Evolutionary conservation across 805 yeast species (phyloP).

Genomic region (Tetrapisispora namnaoensis): DNA sequence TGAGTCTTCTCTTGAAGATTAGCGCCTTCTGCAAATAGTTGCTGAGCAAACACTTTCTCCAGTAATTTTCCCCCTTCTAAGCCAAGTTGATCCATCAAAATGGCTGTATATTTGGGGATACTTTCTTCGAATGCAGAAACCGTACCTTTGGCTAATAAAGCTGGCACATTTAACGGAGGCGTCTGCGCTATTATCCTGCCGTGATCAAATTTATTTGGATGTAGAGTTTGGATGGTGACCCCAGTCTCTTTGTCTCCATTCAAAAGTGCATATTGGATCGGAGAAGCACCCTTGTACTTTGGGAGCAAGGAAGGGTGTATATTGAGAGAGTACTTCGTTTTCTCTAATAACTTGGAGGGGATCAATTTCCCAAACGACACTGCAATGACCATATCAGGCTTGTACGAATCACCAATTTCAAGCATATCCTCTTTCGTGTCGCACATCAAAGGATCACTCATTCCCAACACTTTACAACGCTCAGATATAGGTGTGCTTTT

Average conservation of each 20-base stretch:
- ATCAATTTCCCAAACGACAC: constrained; percentile 84
- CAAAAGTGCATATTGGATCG: constrained; percentile 70
- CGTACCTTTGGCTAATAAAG: constrained; percentile 15
- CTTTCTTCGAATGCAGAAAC: constrained; percentile 23
- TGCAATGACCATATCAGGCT: constrained; percentile 66
- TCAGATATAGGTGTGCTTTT: constrained; percentile 46
- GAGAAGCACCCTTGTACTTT: constrained; percentile 76
- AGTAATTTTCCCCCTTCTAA: constrained; percentile 53
- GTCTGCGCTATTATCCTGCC: constrained; percentile 65
- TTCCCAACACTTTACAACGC: constrained; percentile 28
- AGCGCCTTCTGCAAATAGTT: constrained; percentile 15
- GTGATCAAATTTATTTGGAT: constrained; percentile 75
- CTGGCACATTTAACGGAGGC: constrained; percentile 12
- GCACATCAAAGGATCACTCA: constrained; percentile 22
- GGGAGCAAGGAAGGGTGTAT: constrained; percentile 92
- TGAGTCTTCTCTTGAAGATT: constrained; percentile 13
- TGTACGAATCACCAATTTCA: constrained; percentile 6
- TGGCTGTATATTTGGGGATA: constrained; percentile 15
- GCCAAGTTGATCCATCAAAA: constrained; percentile 44
- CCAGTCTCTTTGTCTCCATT: constrained; percentile 60
- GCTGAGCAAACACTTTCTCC: constrained; percentile 32
- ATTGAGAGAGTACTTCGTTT: constrained; percentile 56
- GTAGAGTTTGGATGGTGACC: constrained; percentile 80
- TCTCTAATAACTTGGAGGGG: constrained; percentile 46
- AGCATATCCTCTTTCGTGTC: constrained; percentile 17